Evolutionary conservation across 2,329 filamentous ascomycete species (phyloP), one percentile per base, ranked within the genome.

Genomic region (Conoideocrella luteorostrata): DNA sequence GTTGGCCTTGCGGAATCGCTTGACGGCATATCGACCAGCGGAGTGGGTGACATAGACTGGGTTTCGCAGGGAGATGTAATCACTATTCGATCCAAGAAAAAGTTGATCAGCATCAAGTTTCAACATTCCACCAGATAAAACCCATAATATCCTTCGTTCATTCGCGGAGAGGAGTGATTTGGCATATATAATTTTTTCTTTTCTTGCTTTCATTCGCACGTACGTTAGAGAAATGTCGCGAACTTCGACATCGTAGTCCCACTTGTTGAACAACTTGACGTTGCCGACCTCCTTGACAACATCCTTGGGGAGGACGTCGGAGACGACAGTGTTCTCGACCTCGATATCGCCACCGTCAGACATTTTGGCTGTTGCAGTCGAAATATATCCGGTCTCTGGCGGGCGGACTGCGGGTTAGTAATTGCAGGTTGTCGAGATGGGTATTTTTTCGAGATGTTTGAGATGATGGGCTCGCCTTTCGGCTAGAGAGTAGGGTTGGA

Each of bases 1-100:
- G 83, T 97, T 94, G 71, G 94, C 93, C 86, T 98, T 98, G 80
- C 93, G 88, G 88, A 98, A 98, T 69, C 94, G 86, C 89, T 98
- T 98, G 77, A 85, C 82, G 69, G 93, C 93, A 83, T 95, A 98
- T 70, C 90, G 88, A 70, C 93, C 93, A 67, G 94, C 93, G 58
- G 90, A 95, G 84, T 98, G 93, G 70, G 93, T 89, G 75, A 96
- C 83, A 80, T 97, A 98, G 80, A 97, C 93, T 64, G 93, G 93
- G 62, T 90, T 84, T 72, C 93, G 89, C 80, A 98, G 95, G 77
- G 96, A 93, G 73, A 98, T 93, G 82, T 98, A 98, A 74, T 98
- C 93, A 80, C 93, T 98, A 61, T 64, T 50, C 52, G 46, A 23
- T 4, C 24, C 48, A 52, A 48, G 46, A 52, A 46, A 48, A 51